Base-by-base conservation (phyloP, 139 green algal genomes). In the Haematococcus lacustris region DNA sequence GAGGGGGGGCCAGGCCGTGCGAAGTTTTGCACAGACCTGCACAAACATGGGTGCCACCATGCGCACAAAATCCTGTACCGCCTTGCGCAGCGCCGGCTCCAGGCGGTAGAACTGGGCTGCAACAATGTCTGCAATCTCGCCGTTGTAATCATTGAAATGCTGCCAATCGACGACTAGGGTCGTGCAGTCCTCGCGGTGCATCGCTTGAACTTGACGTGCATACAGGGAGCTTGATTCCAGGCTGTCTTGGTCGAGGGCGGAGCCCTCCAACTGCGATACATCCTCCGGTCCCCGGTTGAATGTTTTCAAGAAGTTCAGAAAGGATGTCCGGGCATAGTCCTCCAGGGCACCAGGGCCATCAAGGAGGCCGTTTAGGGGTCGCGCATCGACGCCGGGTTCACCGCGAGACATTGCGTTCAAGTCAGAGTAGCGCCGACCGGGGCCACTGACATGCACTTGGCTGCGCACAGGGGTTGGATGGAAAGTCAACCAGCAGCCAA, bases 111-210 rank as follows among this genome's bases (percentile, higher is more conserved):
- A 89, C 7, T 87, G 64, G 1, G 78, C 59, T 1, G 71, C 34
- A 30, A 92, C 78, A 7, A 72, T 70, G n/a, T 78, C 78, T n/a
- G 86, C 82, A 35, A 93, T 71, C 32, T 84, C 78, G 60, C 77
- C 51, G 78, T 94, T 82, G 61, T 83, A 90, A 1, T 88, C 77
- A 9, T 76, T 47, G 1, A 98, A 69, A 69, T 97, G 87, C 62
- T 76, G 69, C 51, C 88, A 95, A 68, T 96, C 77, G 0, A 98
- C 81, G 59, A 88, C 88, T 3, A 98, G 66, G 5, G 87, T 93
- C 40, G 82, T 88, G 41, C 71, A 73, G 71, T 76, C 78, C 32
- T 68, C 47, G 0, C n/a, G 57, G 51, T 38, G 51, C 71, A 75
- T 73, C 47, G 68, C 40, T 32, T 63, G 39, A 21, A 77, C 72